These are phyloP conservation scores for Plasmodium berghei DNA, from an alignment of 169 alveolate species.

Conservation along the genomic window DNA sequence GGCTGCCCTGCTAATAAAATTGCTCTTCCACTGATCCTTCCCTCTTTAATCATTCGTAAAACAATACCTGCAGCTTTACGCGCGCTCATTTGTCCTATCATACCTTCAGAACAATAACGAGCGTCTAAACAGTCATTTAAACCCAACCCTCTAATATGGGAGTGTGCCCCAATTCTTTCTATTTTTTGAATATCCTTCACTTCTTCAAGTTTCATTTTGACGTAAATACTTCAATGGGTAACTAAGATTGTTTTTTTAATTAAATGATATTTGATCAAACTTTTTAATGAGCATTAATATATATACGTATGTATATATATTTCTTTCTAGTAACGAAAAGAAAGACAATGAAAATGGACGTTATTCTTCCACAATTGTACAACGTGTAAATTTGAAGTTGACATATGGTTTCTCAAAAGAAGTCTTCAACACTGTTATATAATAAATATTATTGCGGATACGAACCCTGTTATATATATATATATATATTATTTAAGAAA, in stretches of 20 bases:
- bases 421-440: too few species aligned
- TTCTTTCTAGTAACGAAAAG: too few species aligned
- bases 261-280: not conserved
- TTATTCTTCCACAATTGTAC: too few species aligned
- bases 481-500: too few species aligned
- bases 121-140: conserved; percentile 97
- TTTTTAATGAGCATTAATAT: too few species aligned
- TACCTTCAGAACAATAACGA: conserved; percentile 94
- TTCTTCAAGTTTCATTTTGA: conserved; percentile 84
- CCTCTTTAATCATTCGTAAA: conserved; percentile 96
- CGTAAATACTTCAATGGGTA: not conserved
- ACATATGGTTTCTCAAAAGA: too few species aligned
- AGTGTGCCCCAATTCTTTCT: conserved; percentile 98
- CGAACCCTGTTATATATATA: too few species aligned
- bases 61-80: conserved; percentile 97
- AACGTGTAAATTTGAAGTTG: too few species aligned
- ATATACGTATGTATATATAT: too few species aligned
- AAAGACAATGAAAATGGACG: too few species aligned
- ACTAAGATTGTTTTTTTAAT: not conserved
- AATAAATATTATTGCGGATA: too few species aligned
- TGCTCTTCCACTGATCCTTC: conserved; percentile 98
- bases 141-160: conserved; percentile 99
- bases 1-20: conserved; percentile 99
- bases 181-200: conserved; percentile 92
- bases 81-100: conserved; percentile 96